Conservation (phyloP, 148 eudicot species). For the Diospyros kaki region DNA sequence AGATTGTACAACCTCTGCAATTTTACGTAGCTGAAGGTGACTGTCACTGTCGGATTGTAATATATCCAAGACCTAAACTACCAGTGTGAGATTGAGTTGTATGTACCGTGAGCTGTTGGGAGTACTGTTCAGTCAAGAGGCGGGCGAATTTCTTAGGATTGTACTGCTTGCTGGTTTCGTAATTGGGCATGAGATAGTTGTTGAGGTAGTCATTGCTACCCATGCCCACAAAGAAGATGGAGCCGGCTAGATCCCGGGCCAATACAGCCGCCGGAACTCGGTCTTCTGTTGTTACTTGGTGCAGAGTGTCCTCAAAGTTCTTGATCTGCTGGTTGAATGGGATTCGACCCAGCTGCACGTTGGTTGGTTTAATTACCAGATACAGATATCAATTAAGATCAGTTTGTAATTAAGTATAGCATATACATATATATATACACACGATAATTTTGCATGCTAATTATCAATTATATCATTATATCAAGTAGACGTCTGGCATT, state of each 20-base stretch:
- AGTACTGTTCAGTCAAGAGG: constrained; percentile 48
- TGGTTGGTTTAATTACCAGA: background rate
- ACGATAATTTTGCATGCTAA: too few relatives aligned
- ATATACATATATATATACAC: background rate
- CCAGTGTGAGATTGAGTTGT: too few relatives aligned
- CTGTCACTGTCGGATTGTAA: too few relatives aligned
- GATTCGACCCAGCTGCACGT: constrained; percentile 55
- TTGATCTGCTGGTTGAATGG: constrained; percentile 57
- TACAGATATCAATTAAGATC: background rate
- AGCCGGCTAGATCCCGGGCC: constrained; percentile 43
- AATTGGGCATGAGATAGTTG: constrained; percentile 50
- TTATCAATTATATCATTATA: too few relatives aligned
- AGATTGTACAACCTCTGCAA: too few relatives aligned
- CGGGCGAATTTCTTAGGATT: constrained; percentile 59
- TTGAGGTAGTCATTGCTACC: constrained; percentile 92
- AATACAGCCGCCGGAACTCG: constrained; percentile 35
- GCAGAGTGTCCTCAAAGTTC: constrained; percentile 47
- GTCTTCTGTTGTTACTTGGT: constrained; percentile 36
- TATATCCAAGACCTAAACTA: too few relatives aligned
- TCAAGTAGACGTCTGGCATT: too few relatives aligned
- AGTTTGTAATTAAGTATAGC: background rate
- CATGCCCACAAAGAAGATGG: constrained; percentile 27
- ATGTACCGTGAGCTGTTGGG: constrained; percentile 45
- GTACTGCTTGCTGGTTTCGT: constrained; percentile 36
- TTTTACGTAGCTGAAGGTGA: too few relatives aligned